phyloP scores from a whole-genome alignment of 495 filamentous ascomycete genomes.

The Choiromyces venosus region DNA sequence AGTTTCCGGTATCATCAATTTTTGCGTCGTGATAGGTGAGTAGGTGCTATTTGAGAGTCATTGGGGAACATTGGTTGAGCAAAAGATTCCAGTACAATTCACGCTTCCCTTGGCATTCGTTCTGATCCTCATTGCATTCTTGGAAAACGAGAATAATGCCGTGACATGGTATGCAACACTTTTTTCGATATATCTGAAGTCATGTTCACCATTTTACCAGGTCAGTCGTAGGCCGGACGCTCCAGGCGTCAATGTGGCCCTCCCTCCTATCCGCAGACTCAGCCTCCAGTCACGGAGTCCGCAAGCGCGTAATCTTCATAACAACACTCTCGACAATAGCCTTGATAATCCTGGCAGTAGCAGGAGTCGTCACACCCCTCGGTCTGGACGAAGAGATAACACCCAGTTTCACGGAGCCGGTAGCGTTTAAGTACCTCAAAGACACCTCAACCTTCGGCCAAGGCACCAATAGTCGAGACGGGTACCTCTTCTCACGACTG shows the following conservation, averaged over 20 bases:
- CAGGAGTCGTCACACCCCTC: slow-evolving; percentile 42
- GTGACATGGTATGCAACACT: background rate
- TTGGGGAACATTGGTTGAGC: background rate
- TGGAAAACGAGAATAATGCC: background rate
- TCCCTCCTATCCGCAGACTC: background rate
- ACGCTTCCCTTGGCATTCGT: background rate
- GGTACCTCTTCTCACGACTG: slow-evolving; percentile 9
- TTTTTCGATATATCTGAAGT: background rate
- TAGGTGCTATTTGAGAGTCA: background rate
- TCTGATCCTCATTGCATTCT: background rate
- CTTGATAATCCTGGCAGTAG: slow-evolving; percentile 22
- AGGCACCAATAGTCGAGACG: slow-evolving; percentile 18
- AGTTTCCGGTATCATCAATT: background rate
- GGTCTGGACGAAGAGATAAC: slow-evolving; percentile 39
- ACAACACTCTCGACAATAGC: slow-evolving; percentile 5
- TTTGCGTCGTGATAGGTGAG: background rate
- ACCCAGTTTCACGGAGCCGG: background rate
- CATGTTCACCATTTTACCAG: background rate
- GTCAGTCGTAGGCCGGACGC: background rate
- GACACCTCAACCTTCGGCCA: slow-evolving; percentile 29
- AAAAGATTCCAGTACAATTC: background rate
- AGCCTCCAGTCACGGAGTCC: background rate
- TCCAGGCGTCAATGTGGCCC: slow-evolving; percentile 4
- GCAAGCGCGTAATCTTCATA: background rate
- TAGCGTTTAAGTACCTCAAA: slow-evolving; percentile 34